Conservation (phyloP, 805 yeast species). For the Kuraishia hungarica region DNA sequence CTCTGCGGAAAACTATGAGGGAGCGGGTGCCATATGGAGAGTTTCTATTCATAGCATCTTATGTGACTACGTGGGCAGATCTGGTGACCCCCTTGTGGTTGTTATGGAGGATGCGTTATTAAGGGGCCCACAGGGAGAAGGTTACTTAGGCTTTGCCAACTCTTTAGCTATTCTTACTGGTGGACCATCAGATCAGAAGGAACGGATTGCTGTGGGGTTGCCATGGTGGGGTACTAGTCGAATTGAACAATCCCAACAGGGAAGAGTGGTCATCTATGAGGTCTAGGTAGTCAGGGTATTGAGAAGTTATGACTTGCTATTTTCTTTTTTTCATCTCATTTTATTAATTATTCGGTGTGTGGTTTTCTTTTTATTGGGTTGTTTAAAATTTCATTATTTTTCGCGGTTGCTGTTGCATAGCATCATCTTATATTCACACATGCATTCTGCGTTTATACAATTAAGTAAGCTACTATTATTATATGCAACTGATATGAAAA, state of each 20-base stretch:
- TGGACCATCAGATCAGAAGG: neutral
- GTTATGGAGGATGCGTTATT: neutral
- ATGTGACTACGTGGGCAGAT: neutral
- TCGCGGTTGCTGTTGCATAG: too few species aligned
- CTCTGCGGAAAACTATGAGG: constrained; percentile 33
- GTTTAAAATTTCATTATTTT: too few species aligned
- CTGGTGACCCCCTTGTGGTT: constrained; percentile 11
- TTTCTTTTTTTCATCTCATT: too few species aligned
- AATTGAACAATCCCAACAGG: neutral
- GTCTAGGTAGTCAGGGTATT: neutral
- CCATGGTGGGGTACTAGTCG: constrained; percentile 24
- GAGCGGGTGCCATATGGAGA: constrained; percentile 40
- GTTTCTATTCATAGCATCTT: constrained; percentile 16
- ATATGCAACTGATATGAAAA: too few species aligned
- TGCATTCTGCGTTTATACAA: too few species aligned
- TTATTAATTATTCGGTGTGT: too few species aligned
- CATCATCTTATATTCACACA: too few species aligned
- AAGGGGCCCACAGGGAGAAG: constrained; percentile 16
- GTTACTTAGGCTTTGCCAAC: constrained; percentile 36
- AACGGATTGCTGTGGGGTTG: constrained; percentile 27
- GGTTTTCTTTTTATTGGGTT: too few species aligned
- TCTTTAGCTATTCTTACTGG: constrained; percentile 19
- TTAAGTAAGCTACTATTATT: too few species aligned
- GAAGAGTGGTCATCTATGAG: neutral
- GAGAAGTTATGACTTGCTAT: neutral